These are phyloP conservation scores for Acer yangbiense DNA, from an alignment of 345 rosid species.

Conservation along the genomic window DNA sequence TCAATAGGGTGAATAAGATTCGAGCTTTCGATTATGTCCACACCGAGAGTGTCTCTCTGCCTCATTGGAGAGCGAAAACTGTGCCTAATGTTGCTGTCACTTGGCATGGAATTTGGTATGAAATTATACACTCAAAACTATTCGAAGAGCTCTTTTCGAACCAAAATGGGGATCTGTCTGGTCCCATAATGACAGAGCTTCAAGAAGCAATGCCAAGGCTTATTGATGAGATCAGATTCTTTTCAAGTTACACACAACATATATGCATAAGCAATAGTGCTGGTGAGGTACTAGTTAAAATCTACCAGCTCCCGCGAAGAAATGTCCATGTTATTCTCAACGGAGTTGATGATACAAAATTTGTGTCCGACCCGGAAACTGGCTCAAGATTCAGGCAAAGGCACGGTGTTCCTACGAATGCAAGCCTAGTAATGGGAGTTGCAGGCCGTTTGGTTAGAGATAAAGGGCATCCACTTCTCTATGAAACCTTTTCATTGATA, in stretches of 20 bases:
- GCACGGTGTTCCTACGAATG: constrained; percentile 44
- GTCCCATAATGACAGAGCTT: constrained; percentile 36
- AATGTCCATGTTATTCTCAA: constrained; percentile 73
- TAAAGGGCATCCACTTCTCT: constrained; percentile 72
- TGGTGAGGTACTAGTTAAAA: constrained; percentile 55
- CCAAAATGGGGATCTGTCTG: constrained; percentile 28
- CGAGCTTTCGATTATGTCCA: constrained; percentile 64
- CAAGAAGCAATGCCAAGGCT: constrained; percentile 64
- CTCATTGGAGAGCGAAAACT: constrained; percentile 61
- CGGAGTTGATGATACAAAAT: constrained; percentile 65
- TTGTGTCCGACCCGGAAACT: constrained; percentile 34
- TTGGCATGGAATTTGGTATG: constrained; percentile 83
- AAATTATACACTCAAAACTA: constrained; percentile 73
- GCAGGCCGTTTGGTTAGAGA: constrained; percentile 76
- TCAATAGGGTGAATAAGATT: constrained; percentile 37
- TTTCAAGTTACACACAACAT: constrained; percentile 61
- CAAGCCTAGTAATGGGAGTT: constrained; percentile 58
- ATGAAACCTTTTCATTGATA: constrained; percentile 55
- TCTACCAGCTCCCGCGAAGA: constrained; percentile 55
- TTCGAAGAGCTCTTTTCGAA: constrained; percentile 56
- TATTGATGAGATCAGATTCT: constrained; percentile 59
- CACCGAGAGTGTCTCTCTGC: constrained; percentile 69
- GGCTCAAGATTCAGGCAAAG: constrained; percentile 46
- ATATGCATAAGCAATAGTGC: constrained; percentile 69
- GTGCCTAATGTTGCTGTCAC: constrained; percentile 62